Percentiles rank a stretch among this genome's conserved stretches.
phyloP scores from a whole-genome alignment of 2,329 filamentous ascomycete species.

The Ophiostoma angusticollis region DNA sequence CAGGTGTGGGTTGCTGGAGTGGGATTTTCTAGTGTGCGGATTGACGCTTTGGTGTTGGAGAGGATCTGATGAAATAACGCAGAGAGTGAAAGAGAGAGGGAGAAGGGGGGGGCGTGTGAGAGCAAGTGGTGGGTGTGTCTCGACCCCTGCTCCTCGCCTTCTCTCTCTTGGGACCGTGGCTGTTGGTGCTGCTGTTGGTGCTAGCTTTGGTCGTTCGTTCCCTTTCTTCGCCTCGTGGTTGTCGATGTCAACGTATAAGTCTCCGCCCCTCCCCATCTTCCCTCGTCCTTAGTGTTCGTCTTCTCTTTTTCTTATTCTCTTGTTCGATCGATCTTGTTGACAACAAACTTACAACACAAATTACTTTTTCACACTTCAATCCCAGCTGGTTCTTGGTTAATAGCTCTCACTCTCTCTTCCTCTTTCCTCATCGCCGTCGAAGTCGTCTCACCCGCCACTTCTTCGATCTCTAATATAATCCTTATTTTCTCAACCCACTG shows the following conservation, averaged over 20 bases:
- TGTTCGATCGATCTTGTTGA: slow-evolving; percentile 1
- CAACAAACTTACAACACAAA: slow-evolving; percentile 16
- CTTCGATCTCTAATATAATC: slow-evolving; percentile 2
- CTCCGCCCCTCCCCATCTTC: slow-evolving; percentile 23
- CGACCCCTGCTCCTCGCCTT: not conserved
- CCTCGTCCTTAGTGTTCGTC: not conserved
- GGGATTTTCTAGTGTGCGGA: too few species aligned
- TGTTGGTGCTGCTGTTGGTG: slow-evolving; percentile 13
- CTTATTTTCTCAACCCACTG: too few species aligned
- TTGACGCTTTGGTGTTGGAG: slow-evolving; percentile 1
- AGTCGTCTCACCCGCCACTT: not conserved
- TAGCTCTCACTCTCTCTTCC: not conserved
- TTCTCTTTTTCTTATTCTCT: not conserved
- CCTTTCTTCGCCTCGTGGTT: slow-evolving; percentile 25
- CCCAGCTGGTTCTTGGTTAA: slow-evolving; percentile 25
- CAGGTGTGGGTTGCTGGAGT: slow-evolving; percentile 20
- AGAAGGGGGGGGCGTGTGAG: too few species aligned
- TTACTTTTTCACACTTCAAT: slow-evolving; percentile 15
- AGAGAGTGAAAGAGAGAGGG: too few species aligned
- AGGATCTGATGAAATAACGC: slow-evolving; percentile 12
- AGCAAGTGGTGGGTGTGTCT: not conserved
- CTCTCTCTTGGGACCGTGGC: not conserved
- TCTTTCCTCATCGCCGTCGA: not conserved
- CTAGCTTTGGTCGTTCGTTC: slow-evolving; percentile 23
- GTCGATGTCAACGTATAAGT: slow-evolving; percentile 30